Base-by-base conservation (phyloP, 768 basidiomycete species). In the Imleria badia region DNA sequence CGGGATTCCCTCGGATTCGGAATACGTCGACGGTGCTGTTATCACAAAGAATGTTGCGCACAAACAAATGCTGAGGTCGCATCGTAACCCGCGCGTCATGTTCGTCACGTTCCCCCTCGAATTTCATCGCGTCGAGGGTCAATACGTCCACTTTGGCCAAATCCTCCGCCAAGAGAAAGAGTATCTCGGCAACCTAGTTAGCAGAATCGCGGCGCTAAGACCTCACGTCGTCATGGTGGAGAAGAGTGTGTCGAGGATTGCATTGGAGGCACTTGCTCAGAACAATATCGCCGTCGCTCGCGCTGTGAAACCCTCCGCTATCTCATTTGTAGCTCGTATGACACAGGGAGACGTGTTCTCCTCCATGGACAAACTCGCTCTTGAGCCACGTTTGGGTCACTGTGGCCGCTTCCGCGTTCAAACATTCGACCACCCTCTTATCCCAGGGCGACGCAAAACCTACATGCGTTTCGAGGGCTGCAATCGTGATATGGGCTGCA, bases 401-500 rank as follows among this genome's bases (percentile, higher is more conserved):
- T 98, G 95, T 66, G 75, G 83, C 7, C 81, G 83, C 19, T 96
- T 93, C 71, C 80, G 86, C 33, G 81, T 98, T 7, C 94, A 97
- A 70, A 97, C 97, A 0, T 98, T 89, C 68, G 96, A 98, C 59
- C 95, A 99, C 70, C 80, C 84, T 13, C 78, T 95, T 38, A 99
- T 98, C 39, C 94, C 95, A n/a, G 94, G 94, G 19, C 82, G 81
- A 17, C 81, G 97, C 52, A 99, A 99, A 76, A 93, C 96, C 0
- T 90, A 93, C 66, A 94, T 99, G 93, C 87, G 97, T 1, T 98
- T 99, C 64, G 97, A 99, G 72, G 96, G 96, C 2, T 97, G 95
- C 64, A 89, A 83, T 66, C 82, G 83, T 46, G 92, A 97, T 58
- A 89, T 92, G 81, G 95, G 95, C 0, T 98, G 94, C 60, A 98